These are phyloP conservation scores for Cystofilobasidium bisporidii DNA, from an alignment of 768 basidiomycete genomes.

Conservation along the genomic window DNA sequence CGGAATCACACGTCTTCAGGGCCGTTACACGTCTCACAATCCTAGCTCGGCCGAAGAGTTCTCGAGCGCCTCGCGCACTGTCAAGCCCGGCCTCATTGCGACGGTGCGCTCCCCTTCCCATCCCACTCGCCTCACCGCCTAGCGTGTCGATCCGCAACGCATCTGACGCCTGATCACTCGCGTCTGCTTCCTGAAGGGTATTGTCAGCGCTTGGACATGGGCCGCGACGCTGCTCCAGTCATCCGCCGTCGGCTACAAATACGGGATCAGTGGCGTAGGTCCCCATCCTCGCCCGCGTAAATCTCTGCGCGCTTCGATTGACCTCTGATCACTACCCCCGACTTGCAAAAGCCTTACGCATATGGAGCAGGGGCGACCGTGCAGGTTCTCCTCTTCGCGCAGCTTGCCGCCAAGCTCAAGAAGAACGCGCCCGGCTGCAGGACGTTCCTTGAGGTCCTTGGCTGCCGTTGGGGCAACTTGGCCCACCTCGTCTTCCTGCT, in stretches of 20 bases:
- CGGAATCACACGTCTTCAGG: conserved; percentile 20
- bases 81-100: conserved; percentile 86
- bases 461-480: conserved; percentile 57
- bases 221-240: conserved; percentile 53
- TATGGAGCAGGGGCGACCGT: conserved; percentile 78
- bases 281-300: conserved; percentile 43
- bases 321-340: too few species aligned
- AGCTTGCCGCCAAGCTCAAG: conserved; percentile 87
- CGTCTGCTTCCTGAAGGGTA: too few species aligned
- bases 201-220: conserved; percentile 64
- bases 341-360: too few species aligned
- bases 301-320: too few species aligned
- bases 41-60: conserved; percentile 56
- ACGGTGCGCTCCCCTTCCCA: too few species aligned
- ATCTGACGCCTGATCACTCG: too few species aligned
- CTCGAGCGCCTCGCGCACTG: conserved; percentile 44
- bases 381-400: conserved; percentile 73
- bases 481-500: conserved; percentile 81
- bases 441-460: conserved; percentile 69
- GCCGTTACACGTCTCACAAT: conserved; percentile 8
- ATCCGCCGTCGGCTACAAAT: conserved; percentile 75
- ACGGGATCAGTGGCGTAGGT: conserved; percentile 71
- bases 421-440: conserved; percentile 56
- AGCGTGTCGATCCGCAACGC: too few species aligned
- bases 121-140: too few species aligned